Conservation (phyloP, 306 rosid species). For the Abrus pulchellus region DNA sequence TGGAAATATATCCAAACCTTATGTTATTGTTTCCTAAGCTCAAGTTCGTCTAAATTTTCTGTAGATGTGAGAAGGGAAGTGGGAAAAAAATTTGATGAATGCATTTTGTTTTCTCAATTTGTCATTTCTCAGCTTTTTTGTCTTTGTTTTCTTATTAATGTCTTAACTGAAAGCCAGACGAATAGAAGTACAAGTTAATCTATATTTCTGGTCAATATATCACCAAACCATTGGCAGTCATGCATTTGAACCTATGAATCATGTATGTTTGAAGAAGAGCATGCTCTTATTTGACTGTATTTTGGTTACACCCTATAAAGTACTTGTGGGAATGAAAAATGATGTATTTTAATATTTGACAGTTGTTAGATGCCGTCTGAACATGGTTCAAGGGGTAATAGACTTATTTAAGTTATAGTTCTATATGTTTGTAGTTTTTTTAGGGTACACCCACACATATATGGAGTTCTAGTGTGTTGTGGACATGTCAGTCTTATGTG, state of each 20-base stretch:
- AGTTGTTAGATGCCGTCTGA: background rate
- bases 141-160: background rate
- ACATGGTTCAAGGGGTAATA: conserved; percentile 13
- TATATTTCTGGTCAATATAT: background rate
- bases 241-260: background rate
- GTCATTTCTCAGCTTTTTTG: background rate
- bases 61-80: background rate
- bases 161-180: background rate
- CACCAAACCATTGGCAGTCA: conserved; percentile 7
- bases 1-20: background rate
- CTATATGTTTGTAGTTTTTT: background rate
- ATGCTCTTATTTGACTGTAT: conserved; percentile 17
- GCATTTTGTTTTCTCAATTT: conserved; percentile 15
- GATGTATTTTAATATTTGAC: background rate
- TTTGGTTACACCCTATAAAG: background rate
- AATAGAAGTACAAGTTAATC: background rate
- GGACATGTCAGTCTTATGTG: background rate
- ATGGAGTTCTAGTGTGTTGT: background rate
- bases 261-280: conserved; percentile 8
- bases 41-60: background rate
- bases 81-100: background rate
- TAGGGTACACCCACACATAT: background rate
- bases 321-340: background rate
- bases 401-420: background rate
- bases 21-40: background rate